Evolutionary conservation across 2,329 filamentous ascomycete genomes (phyloP), one percentile per base, ranked within the genome.

Genomic region (Aspergillus versicolor): DNA sequence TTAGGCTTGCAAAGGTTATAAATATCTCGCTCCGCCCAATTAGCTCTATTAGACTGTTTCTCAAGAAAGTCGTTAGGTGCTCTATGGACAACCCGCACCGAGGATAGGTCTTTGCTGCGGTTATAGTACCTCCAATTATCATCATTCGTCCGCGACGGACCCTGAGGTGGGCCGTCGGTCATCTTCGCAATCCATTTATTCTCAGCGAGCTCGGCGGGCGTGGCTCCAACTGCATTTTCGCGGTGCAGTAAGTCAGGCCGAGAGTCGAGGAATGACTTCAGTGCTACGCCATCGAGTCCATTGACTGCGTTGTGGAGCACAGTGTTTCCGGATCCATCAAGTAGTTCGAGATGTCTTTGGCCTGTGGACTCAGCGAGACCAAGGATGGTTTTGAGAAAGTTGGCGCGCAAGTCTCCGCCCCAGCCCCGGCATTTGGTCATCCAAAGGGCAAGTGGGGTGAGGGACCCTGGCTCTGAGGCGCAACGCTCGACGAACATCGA

Each of bases 181-280:
- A 51, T 63, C 4, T 67, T 48, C 1, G 63, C 56, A 6, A 68
- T 49, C 71, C 71, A 74, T 7, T 55, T 55, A 34, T 67, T 65
- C 6, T 64, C 64, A 2, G 68, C 68, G 32, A 73, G 59, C 17
- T 94, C 90, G 27, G 82, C 79, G 0, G 90, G 88, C 0, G 90
- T 94, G 15, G 84, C 81, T 2, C 91, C 91, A 0, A 89, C 89
- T 0, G 89, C 84, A 63, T 92, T 92, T 70, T 94, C 91, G 21
- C 86, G 83, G 63, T 84, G 81, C 0, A 91, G 75, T 2, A 92
- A 77, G 24, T 79, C 77, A 0, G 87, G 83, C 17, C 83, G 79
- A 62, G 76, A 76, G 9, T 82, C 75, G 11, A 92, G 73, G 41
- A 75, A 67, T 11, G 64, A 15, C 15, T 65, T 55, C 3, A 89